A percentile compares a stretch with the other conserved stretches of the same genome.
phyloP scores from a whole-genome alignment of 108 stramenopile species.

The Fragilaria crotonensis region DNA sequence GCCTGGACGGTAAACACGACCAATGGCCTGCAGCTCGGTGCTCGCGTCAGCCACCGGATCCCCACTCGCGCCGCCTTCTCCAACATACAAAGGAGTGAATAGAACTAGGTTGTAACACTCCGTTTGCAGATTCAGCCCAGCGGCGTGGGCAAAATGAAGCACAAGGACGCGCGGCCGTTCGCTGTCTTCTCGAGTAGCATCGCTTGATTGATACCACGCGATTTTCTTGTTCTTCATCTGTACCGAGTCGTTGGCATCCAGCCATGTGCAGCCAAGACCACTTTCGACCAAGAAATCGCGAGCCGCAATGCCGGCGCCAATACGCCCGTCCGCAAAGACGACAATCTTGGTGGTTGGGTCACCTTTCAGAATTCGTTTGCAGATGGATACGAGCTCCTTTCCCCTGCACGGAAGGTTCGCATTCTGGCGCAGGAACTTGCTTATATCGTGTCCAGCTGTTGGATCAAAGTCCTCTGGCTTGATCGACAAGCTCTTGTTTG shows the following conservation, averaged over 20 bases:
- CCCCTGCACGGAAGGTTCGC: constrained; percentile 30
- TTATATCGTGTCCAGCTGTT: constrained; percentile 43
- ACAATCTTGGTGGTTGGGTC: constrained; percentile 62
- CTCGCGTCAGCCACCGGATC: constrained; percentile 61
- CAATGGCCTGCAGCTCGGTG: constrained; percentile 69
- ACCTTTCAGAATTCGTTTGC: constrained; percentile 35
- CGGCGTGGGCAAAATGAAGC: constrained; percentile 59
- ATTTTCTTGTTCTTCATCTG: constrained; percentile 56
- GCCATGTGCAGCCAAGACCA: constrained; percentile 38
- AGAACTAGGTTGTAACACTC: constrained; percentile 64
- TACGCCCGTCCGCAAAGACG: constrained; percentile 55
- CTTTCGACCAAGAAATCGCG: constrained; percentile 16
- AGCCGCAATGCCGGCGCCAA: constrained; percentile 40
- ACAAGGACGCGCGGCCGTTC: constrained; percentile 56
- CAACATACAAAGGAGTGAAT: constrained; percentile 55
- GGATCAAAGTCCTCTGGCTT: constrained; percentile 51
- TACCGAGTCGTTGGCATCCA: constrained; percentile 38
- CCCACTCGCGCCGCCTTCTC: constrained; percentile 35
- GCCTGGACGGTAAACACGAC: constrained; percentile 59
- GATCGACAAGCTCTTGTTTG: constrained; percentile 27
- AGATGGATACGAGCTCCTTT: constrained; percentile 30
- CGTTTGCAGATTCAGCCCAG: constrained; percentile 68
- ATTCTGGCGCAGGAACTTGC: constrained; percentile 43
- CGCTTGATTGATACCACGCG: constrained; percentile 55
- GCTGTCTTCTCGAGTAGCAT: constrained; percentile 61